Base-by-base conservation (phyloP, 306 rosid genomes). In the Malus sieversii region DNA sequence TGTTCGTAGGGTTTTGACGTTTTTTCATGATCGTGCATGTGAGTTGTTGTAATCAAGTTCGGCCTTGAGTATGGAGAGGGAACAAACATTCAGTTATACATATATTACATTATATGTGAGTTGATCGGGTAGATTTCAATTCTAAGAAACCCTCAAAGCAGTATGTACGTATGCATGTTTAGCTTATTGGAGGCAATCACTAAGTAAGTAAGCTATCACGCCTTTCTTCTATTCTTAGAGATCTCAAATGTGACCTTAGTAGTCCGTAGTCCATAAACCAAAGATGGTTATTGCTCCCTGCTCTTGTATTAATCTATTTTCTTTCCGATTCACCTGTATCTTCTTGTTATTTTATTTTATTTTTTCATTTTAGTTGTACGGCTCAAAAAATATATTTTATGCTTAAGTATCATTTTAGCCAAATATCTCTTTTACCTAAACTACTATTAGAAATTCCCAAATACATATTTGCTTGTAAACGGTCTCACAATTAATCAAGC, bases 1-100 rank as follows among this genome's bases (percentile, higher is more conserved):
- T 75, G 48, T n/a, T 32, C 68, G 44, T 64, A 64, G 66, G 38
- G 66, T 30, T 30, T 63, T 32, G 68, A 29, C 18, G 68, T 15
- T 64, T 64, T 15, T 16, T 73, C 20, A 48, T 48, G 55, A 5
- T 65, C 84, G 89, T 89, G 93, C 84, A 89, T 89, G 93, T 88
- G 93, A 84, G 85, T 16, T 87, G 90, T 84, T 81, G 75, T 78
- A 76, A 79, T 70, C 79, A 74, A 78, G 93, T 88, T 91, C 87
- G 96, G 96, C 81, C 38, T 75, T 58, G 85, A 82, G 78, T 80
- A 78, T 85, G 88, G 82, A 75, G 87, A 68, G 75, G 82, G 92
- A 89, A 86, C 93, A 77, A 86, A 89, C 82, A 74, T 88, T 90
- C 90, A 48, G 96, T 91, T 88, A 87, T 80, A 87, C 82, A 85